Conservation (phyloP, 176 grass and related monocot species). For the Musa acuminata region DNA sequence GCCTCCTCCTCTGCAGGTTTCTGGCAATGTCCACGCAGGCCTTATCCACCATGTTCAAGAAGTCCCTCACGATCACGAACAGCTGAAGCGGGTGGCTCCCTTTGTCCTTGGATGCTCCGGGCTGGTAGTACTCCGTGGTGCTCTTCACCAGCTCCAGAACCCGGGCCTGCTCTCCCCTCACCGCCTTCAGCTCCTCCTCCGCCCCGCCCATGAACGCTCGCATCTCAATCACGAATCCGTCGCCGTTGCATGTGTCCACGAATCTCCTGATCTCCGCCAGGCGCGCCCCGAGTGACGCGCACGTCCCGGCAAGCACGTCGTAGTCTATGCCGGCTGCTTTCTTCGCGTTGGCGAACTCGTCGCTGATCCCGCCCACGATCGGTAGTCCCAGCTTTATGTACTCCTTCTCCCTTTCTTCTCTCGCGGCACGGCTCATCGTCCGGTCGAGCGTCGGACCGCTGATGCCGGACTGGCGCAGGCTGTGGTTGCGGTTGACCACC, state of each 20-base stretch:
- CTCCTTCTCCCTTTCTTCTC: constrained; percentile 74
- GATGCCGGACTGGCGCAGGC: constrained; percentile 43
- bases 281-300: constrained; percentile 28
- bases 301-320: constrained; percentile 42
- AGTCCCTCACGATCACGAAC: constrained; percentile 90
- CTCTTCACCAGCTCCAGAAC: constrained; percentile 69
- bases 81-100: constrained; percentile 58
- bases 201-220: constrained; percentile 47
- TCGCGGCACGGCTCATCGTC: constrained; percentile 21
- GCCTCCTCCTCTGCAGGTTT: constrained; percentile 56
- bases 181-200: constrained; percentile 42
- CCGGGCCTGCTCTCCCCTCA: constrained; percentile 48
- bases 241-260: constrained; percentile 42
- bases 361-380: constrained; percentile 69
- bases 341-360: constrained; percentile 68
- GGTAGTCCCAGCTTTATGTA: constrained; percentile 81
- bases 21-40: constrained; percentile 77
- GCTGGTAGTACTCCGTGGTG: constrained; percentile 84
- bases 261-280: constrained; percentile 54
- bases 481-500: constrained; percentile 64
- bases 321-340: constrained; percentile 65
- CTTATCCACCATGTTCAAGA: constrained; percentile 88
- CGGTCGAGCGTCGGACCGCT: constrained; percentile 24
- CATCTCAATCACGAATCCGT: constrained; percentile 65
- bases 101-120: constrained; percentile 59